Base-by-base conservation (phyloP, 768 basidiomycete genomes). In the Psilocybe cyanescens region DNA sequence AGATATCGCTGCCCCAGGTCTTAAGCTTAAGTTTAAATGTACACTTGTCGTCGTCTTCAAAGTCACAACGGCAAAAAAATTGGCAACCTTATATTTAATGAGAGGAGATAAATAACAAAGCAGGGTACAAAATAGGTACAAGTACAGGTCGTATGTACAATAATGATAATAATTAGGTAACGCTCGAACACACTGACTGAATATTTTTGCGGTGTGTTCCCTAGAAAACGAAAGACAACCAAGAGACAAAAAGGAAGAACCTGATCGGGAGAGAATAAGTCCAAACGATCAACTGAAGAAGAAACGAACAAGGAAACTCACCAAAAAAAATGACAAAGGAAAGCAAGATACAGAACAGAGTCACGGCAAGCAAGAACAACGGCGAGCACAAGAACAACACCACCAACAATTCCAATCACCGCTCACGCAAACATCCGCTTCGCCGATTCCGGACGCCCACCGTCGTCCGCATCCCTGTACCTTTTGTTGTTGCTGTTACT, bases 391-490 rank as follows among this genome's bases (percentile, higher is more conserved):
- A 51, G 3, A 31, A 12, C 17, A 49, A 1, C 8, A n/a, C 5
- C 47, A 49, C 19, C 30, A 3, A 7, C 50, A 14, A 35, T 16
- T n/a, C 19, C 47, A 2, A n/a, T n/a, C n/a, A n/a, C 30, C 3
- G 16, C 14, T 65, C 31, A 61, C 28, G 61, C 7, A 45, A 67
- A 70, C 61, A 67, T 51, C 55, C 69, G 66, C 57, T 71, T 71
- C 39, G 64, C 58, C 1, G 63, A 53, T 3, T 66, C 65, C 48
- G 57, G 56, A n/a, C 68, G 62, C 16, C 70, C 70, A 47, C 52
- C 57, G 44, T 71, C 71, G 53, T 72, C 71, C 9, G 49, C 61
- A 45, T 72, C 71, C 16, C 71, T 63, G 52, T 65, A 65, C 29
- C 71, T 62, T 54, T 72, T 72, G 44, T 64, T 64, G 31, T 33